Evolutionary conservation across 148 eudicot species (phyloP).

Genomic region (Vaccinium corymbosum): DNA sequence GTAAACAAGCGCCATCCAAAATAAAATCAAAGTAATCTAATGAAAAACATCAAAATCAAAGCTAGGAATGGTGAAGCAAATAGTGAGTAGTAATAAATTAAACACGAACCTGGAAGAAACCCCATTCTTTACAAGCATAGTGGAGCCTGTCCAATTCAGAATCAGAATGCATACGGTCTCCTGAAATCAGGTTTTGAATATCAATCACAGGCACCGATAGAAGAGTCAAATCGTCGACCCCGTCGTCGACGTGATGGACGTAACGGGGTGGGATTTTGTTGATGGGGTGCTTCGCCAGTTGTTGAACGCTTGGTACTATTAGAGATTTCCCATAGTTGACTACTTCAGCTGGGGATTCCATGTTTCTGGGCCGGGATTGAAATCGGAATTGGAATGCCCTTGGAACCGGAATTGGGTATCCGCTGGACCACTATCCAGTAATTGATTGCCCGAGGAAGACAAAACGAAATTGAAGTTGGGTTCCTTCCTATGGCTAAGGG

Average conservation of each 20-base stretch:
- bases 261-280: constrained; percentile 41
- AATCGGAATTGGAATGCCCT: neutral
- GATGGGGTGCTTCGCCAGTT: constrained; percentile 39
- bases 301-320: constrained; percentile 54
- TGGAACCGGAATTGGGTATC: neutral
- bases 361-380: neutral
- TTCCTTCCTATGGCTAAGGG: too few relatives aligned
- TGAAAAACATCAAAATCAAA: too few relatives aligned
- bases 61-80: neutral
- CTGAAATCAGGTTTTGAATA: constrained; percentile 25
- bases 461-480: too few relatives aligned
- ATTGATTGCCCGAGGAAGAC: neutral
- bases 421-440: neutral
- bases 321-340: constrained; percentile 48
- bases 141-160: constrained; percentile 38
- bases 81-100: neutral
- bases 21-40: too few relatives aligned
- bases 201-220: constrained; percentile 38
- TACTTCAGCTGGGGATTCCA: constrained; percentile 13
- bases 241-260: constrained; percentile 19
- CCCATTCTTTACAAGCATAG: constrained; percentile 52
- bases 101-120: constrained; percentile 51
- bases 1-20: too few relatives aligned
- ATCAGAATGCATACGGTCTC: constrained; percentile 15
- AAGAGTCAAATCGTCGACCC: neutral